Percentiles rank a stretch among this genome's conserved stretches.
phyloP scores from a whole-genome alignment of 345 rosid species.

The Rhodamnia rubescens region DNA sequence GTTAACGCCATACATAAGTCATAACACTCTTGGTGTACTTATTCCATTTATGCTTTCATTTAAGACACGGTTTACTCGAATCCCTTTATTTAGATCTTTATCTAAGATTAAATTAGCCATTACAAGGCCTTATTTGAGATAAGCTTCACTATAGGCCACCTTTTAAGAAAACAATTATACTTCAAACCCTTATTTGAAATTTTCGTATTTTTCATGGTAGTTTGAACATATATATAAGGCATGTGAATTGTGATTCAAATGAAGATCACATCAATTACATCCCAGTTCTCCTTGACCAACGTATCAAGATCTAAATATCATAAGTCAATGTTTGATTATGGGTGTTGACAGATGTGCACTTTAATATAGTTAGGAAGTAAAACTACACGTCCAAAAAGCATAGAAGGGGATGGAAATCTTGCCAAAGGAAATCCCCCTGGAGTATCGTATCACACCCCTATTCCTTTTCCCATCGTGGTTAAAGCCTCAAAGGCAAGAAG shows the following conservation, averaged over 20 bases:
- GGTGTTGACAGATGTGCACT: background rate
- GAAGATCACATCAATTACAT: background rate
- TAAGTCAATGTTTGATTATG: background rate
- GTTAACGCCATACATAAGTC: too few relatives aligned
- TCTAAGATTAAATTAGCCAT: background rate
- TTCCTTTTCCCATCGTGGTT: background rate
- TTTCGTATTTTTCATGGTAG: accelerated
- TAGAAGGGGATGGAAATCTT: background rate
- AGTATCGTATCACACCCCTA: background rate
- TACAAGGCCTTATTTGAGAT: background rate
- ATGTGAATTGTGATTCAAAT: background rate
- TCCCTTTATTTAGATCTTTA: background rate
- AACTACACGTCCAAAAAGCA: background rate
- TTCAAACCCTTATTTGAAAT: background rate
- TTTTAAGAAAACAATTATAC: background rate
- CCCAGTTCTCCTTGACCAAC: background rate
- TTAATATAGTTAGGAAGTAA: background rate
- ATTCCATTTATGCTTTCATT: too few relatives aligned
- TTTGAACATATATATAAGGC: background rate
- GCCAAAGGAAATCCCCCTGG: background rate
- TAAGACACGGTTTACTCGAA: too few relatives aligned
- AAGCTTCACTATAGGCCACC: background rate
- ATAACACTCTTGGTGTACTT: too few relatives aligned
- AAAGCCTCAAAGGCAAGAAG: background rate
- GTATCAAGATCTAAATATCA: background rate